Conservation (phyloP, 108 stramenopile species). For the Fragilariopsis cylindrus region DNA sequence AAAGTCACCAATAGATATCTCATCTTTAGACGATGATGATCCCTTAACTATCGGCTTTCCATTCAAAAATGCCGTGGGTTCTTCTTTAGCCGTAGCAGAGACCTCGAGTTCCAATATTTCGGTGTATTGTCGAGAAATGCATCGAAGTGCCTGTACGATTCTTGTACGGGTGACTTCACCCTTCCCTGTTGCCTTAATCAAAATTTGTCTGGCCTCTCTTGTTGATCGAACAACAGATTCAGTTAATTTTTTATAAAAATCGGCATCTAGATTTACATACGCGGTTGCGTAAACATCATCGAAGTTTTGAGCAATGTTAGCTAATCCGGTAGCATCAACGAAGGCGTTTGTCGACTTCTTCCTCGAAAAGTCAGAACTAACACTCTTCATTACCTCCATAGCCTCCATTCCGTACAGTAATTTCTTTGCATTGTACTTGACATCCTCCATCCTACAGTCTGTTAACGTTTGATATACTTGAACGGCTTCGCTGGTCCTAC, state of each 20-base stretch:
- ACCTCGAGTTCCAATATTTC: slow-evolving; percentile 62
- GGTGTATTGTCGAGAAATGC: slow-evolving; percentile 62
- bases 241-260: slow-evolving; percentile 80
- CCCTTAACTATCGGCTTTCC: slow-evolving; percentile 60
- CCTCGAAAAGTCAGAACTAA: slow-evolving; percentile 61
- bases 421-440: slow-evolving; percentile 77
- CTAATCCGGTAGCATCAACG: slow-evolving; percentile 83
- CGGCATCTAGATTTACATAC: slow-evolving; percentile 70
- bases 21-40: slow-evolving; percentile 61
- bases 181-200: slow-evolving; percentile 67
- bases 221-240: slow-evolving; percentile 80
- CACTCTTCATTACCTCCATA: slow-evolving; percentile 80
- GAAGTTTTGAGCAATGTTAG: slow-evolving; percentile 70
- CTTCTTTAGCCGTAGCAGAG: neutral
- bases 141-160: slow-evolving; percentile 67
- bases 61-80: slow-evolving; percentile 58
- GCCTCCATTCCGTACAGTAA: slow-evolving; percentile 84
- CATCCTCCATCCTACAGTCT: slow-evolving; percentile 73
- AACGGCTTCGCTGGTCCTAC: slow-evolving; percentile 71
- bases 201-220: slow-evolving; percentile 84
- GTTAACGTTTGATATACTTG: slow-evolving; percentile 62
- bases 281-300: slow-evolving; percentile 86
- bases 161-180: slow-evolving; percentile 62
- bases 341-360: slow-evolving; percentile 66
- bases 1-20: slow-evolving; percentile 60